phyloP scores from a whole-genome alignment of 169 alveolate genomes.

The Cystoisospora suis region DNA sequence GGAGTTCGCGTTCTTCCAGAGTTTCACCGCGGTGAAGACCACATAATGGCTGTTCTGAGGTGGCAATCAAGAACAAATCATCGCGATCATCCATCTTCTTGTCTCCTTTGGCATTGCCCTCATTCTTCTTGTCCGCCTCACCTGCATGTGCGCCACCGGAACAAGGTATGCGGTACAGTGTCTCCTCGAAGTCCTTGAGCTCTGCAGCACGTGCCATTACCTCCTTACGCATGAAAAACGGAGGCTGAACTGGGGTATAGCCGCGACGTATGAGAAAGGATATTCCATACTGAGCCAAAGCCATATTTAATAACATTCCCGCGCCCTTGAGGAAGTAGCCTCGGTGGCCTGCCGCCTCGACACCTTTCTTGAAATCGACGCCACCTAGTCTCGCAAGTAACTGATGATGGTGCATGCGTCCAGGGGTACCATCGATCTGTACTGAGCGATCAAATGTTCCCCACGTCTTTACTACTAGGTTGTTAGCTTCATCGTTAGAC shows the following conservation, averaged over 20 bases:
- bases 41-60: slow-evolving; percentile 99
- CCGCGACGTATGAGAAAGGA: slow-evolving; percentile 89
- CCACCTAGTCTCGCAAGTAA: slow-evolving; percentile 90
- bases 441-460: slow-evolving; percentile 29
- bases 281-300: slow-evolving; percentile 94
- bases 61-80: slow-evolving; percentile 96
- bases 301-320: slow-evolving; percentile 96
- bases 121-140: slow-evolving; percentile 10
- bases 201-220: slow-evolving; percentile 97
- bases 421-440: slow-evolving; percentile 37
- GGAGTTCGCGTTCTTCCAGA: slow-evolving; percentile 83
- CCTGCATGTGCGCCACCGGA: slow-evolving; percentile 1
- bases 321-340: slow-evolving; percentile 96
- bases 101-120: slow-evolving; percentile 19
- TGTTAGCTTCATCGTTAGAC: slow-evolving; percentile 93
- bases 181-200: slow-evolving; percentile 96
- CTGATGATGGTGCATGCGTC: slow-evolving; percentile 64
- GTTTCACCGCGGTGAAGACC: slow-evolving; percentile 90
- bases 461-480: slow-evolving; percentile 70
- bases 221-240: slow-evolving; percentile 94
- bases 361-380: slow-evolving; percentile 91
- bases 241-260: slow-evolving; percentile 97
- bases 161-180: slow-evolving; percentile 85
- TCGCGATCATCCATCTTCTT: slow-evolving; percentile 63
- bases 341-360: slow-evolving; percentile 97